Percentiles rank a stretch among this genome's conserved stretches.
Evolutionary conservation across 73 alveolate genomes (phyloP).

Genomic region (Symbiodinium natans): DNA sequence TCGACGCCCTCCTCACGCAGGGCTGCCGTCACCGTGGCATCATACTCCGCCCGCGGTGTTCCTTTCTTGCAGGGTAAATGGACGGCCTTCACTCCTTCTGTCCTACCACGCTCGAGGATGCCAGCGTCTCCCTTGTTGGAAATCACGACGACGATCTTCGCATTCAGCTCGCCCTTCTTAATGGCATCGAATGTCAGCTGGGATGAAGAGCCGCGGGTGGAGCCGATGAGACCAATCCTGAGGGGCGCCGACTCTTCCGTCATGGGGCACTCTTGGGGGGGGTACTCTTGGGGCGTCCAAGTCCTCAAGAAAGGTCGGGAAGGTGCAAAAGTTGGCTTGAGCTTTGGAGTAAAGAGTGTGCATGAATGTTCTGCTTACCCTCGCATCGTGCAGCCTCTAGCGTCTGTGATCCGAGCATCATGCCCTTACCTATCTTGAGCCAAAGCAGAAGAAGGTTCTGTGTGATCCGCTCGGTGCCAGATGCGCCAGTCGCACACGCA

Average conservation of each 20-base stretch:
- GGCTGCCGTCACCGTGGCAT: constrained; percentile 64
- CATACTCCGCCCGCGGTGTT: constrained; percentile 84
- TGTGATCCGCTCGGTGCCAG: too few species aligned
- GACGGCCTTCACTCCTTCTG: constrained; percentile 76
- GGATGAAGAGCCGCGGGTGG: constrained; percentile 85
- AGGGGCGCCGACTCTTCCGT: constrained; percentile 37
- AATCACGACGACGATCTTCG: constrained; percentile 81
- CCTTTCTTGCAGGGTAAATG: constrained; percentile 92
- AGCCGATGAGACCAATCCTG: constrained; percentile 70
- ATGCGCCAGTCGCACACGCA: too few species aligned
- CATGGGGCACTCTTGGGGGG: neutral
- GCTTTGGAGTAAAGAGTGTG: neutral
- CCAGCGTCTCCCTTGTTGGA: constrained; percentile 91
- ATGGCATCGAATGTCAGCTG: constrained; percentile 71
- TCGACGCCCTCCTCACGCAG: constrained; percentile 84
- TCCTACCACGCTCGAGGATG: constrained; percentile 65
- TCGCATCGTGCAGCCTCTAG: neutral
- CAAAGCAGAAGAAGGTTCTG: neutral
- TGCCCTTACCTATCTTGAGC: neutral
- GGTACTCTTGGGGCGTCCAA: neutral
- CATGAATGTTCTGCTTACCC: neutral
- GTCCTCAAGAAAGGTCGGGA: neutral
- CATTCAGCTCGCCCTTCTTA: constrained; percentile 74
- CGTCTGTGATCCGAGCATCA: neutral
- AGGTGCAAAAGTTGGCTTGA: neutral